Evolutionary conservation across 2,329 filamentous ascomycete species (phyloP).

Genomic region (Diaporthe sp.): DNA sequence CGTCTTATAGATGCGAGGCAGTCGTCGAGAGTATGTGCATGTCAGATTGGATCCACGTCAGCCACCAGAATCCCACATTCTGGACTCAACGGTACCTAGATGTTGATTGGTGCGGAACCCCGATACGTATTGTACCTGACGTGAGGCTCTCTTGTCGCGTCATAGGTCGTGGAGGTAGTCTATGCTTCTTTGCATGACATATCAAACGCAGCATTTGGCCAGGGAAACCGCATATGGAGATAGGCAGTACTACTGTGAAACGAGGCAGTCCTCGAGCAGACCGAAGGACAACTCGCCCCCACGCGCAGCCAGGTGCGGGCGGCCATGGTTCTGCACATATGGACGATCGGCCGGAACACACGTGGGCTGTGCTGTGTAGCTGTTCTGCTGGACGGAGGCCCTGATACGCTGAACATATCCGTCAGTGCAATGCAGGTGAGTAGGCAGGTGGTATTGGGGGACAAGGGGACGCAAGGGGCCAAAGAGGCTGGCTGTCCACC

Average conservation of each 20-base stretch:
- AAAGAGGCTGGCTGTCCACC: not conserved
- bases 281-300: not conserved
- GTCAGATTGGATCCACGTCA: constrained; percentile 25
- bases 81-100: not conserved
- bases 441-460: constrained; percentile 1
- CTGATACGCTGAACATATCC: not conserved
- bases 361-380: constrained; percentile 8
- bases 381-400: not conserved
- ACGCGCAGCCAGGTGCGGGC: not conserved
- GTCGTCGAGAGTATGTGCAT: not conserved
- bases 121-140: constrained; percentile 11
- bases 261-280: not conserved
- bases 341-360: not conserved
- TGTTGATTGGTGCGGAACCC: constrained; percentile 9
- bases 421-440: constrained; percentile 5
- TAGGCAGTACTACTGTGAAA: not conserved
- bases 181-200: not conserved
- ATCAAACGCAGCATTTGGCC: not conserved
- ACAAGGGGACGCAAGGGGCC: not conserved
- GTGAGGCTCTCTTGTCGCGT: constrained; percentile 31
- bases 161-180: not conserved
- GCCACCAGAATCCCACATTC: constrained; percentile 19
- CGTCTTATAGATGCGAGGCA: constrained; percentile 21
- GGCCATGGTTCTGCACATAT: not conserved
- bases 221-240: not conserved